Evolutionary conservation across 1,139 yeast genomes (phyloP).

Genomic region (Debaryomyces fabryi): DNA sequence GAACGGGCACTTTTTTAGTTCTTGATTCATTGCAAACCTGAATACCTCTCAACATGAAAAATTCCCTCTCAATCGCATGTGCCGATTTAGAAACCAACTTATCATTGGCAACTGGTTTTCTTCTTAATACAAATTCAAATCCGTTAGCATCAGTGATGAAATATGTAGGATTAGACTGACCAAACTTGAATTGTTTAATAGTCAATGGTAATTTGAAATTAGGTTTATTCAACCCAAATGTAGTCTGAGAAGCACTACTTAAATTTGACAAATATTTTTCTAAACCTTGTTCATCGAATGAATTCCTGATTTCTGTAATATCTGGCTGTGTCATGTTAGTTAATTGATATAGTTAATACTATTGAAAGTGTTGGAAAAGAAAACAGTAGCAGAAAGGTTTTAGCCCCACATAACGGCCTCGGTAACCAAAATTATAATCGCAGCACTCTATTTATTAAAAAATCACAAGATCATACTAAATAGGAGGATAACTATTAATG

Average conservation of each 20-base stretch:
- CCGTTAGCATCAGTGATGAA: conserved; percentile 47
- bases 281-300: conserved; percentile 38
- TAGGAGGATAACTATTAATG: not conserved
- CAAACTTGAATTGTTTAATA: conserved; percentile 60
- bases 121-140: conserved; percentile 52
- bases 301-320: conserved; percentile 37
- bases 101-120: conserved; percentile 61
- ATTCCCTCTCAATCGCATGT: conserved; percentile 69
- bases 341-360: not conserved
- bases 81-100: conserved; percentile 61
- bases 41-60: conserved; percentile 53
- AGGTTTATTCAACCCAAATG: conserved; percentile 24
- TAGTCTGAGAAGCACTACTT: conserved; percentile 13
- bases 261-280: conserved; percentile 27
- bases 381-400: not conserved
- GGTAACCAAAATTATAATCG: not conserved
- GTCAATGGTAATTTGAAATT: conserved; percentile 24
- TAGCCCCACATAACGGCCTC: not conserved
- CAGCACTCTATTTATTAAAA: not conserved
- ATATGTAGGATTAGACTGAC: conserved; percentile 71
- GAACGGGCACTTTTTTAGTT: conserved; percentile 48
- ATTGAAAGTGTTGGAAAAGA: not conserved
- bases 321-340: conserved; percentile 17
- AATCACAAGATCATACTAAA: not conserved
- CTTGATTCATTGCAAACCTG: conserved; percentile 31